Evolutionary conservation across 257 asterid species (phyloP).

Genomic region (Primulina eburnea): DNA sequence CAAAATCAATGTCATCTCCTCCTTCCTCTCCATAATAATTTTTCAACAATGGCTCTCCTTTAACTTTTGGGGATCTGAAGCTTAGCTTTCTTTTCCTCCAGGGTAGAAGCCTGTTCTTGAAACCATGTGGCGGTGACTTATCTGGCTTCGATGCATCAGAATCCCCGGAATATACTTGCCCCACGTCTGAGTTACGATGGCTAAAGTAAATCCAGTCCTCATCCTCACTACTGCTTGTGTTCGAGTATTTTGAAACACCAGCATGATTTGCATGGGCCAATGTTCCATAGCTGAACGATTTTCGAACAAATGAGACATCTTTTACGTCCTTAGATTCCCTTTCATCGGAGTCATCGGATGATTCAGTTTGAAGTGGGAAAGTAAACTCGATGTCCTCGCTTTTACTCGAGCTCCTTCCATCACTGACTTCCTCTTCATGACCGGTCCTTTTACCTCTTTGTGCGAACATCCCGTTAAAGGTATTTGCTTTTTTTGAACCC

Average conservation of each 20-base stretch:
- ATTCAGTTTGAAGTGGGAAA: slow-evolving; percentile 47
- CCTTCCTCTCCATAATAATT: slow-evolving; percentile 61
- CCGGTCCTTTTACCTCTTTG: slow-evolving; percentile 38
- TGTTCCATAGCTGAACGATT: slow-evolving; percentile 60
- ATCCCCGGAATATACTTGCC: slow-evolving; percentile 16
- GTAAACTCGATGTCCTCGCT: slow-evolving; percentile 47
- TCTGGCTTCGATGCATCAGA: slow-evolving; percentile 26
- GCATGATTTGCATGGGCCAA: slow-evolving; percentile 63
- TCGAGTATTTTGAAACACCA: slow-evolving; percentile 38
- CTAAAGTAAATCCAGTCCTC: slow-evolving; percentile 61
- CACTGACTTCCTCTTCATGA: slow-evolving; percentile 59
- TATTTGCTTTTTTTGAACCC: slow-evolving; percentile 41
- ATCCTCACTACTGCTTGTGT: slow-evolving; percentile 50
- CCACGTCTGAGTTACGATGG: slow-evolving; percentile 33
- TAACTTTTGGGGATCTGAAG: slow-evolving; percentile 59
- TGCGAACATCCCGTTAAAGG: slow-evolving; percentile 42
- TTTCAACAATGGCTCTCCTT: slow-evolving; percentile 77
- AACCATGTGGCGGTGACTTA: slow-evolving; percentile 32
- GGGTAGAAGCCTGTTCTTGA: slow-evolving; percentile 57
- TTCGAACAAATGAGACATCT: slow-evolving; percentile 31
- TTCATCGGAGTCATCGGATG: slow-evolving; percentile 41
- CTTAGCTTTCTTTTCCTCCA: slow-evolving; percentile 77
- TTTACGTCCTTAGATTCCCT: slow-evolving; percentile 38
- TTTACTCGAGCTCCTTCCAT: slow-evolving; percentile 54
- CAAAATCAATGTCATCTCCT: slow-evolving; percentile 88